Conservation (phyloP, 1,139 yeast genomes). For the Scheffersomyces cryptocercus region DNA sequence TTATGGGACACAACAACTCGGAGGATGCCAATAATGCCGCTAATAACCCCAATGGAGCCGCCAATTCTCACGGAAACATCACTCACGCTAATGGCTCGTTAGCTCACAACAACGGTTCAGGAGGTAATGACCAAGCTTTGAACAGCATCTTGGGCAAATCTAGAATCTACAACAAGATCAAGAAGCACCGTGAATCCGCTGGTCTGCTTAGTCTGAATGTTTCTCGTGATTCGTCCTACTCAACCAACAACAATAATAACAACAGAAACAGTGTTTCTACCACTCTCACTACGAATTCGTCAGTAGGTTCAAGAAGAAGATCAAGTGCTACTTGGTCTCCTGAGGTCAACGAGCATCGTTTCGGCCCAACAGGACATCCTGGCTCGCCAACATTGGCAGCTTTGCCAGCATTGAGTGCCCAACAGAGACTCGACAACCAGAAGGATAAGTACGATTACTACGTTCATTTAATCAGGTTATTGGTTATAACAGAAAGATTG, state of each 20-base stretch:
- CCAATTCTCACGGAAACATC: conserved; percentile 2
- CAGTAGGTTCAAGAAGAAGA: conserved; percentile 24
- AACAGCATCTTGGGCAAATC: conserved; percentile 39
- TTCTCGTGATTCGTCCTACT: conserved; percentile 21
- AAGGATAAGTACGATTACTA: conserved; percentile 41
- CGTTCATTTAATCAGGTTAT: conserved; percentile 19
- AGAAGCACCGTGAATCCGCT: conserved; percentile 41
- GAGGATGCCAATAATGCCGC: not conserved
- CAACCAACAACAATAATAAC: conserved; percentile 22
- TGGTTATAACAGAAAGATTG: conserved; percentile 15
- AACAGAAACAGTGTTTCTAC: conserved; percentile 29
- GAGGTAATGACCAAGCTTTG: conserved; percentile 17
- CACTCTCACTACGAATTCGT: conserved; percentile 20
- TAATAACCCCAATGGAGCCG: conserved; percentile 3
- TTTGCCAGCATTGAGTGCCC: conserved; percentile 15
- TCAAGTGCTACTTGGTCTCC: conserved; percentile 20
- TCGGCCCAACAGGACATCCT: not conserved
- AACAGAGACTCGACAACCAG: conserved; percentile 35
- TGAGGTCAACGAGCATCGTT: conserved; percentile 12
- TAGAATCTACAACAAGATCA: conserved; percentile 37
- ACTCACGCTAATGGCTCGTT: conserved; percentile 1
- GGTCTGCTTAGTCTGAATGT: conserved; percentile 29
- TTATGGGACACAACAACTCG: conserved; percentile 17
- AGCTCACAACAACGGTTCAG: conserved; percentile 1
- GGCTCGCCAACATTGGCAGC: conserved; percentile 10